These are phyloP conservation scores for Schizothecium vesticola DNA, from an alignment of 495 filamentous ascomycete genomes.

Conservation along the genomic window DNA sequence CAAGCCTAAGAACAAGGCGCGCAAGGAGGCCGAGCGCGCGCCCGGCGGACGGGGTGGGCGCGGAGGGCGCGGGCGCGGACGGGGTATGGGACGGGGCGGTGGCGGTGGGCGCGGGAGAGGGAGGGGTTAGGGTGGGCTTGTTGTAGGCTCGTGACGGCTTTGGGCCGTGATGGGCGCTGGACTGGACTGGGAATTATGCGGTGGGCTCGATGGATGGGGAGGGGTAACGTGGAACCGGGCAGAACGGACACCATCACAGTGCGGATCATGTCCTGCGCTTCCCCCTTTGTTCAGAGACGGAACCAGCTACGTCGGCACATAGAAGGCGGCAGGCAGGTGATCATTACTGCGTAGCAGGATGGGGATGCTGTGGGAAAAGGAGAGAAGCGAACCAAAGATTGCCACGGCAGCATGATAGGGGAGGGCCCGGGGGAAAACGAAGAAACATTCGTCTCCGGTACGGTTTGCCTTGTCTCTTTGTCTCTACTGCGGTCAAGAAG, in stretches of 20 bases:
- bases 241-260: not conserved
- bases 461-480: not conserved
- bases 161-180: not conserved
- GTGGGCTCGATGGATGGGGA: not conserved
- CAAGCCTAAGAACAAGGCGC: constrained; percentile 98
- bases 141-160: not conserved
- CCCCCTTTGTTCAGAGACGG: not conserved
- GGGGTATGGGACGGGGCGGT: constrained; percentile 51
- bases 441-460: not conserved
- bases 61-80: constrained; percentile 56
- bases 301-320: not conserved
- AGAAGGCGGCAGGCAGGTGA: not conserved
- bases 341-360: not conserved
- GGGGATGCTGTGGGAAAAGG: not conserved
- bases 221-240: not conserved
- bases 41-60: constrained; percentile 51
- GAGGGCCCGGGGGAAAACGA: not conserved
- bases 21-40: constrained; percentile 77
- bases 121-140: constrained; percentile 8
- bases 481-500: not conserved
- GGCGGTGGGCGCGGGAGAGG: constrained; percentile 20
- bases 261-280: not conserved
- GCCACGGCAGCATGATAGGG: not conserved
- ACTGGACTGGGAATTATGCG: not conserved
- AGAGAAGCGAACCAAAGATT: not conserved